A percentile compares a stretch with the other conserved stretches of the same genome.
Evolutionary conservation across 176 grass and related monocot genomes (phyloP).

Genomic region (Triticum urartu): DNA sequence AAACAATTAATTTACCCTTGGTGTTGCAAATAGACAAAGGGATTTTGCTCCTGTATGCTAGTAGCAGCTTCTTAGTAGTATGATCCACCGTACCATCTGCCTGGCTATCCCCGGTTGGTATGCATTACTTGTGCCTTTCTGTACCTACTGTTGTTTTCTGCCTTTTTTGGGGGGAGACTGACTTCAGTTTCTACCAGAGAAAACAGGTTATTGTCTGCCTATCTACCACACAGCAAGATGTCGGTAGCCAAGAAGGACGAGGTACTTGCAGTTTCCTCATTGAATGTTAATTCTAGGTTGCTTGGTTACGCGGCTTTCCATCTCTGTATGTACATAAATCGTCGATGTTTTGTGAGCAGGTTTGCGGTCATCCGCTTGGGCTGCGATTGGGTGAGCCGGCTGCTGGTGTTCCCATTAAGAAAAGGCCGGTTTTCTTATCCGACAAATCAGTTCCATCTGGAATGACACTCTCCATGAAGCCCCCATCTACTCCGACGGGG

Average conservation of each 20-base stretch:
- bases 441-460: conserved; percentile 24
- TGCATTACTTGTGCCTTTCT: conserved; percentile 8
- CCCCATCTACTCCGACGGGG: not conserved
- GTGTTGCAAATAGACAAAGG: not conserved
- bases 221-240: conserved; percentile 26
- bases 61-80: not conserved
- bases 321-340: not conserved
- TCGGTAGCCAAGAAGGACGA: conserved; percentile 50
- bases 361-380: conserved; percentile 27
- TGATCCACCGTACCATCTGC: conserved; percentile 2
- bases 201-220: conserved; percentile 1
- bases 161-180: conserved; percentile 21
- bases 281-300: conserved; percentile 3
- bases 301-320: conserved; percentile 10
- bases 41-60: not conserved
- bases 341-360: conserved; percentile 37
- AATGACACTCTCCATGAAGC: not conserved
- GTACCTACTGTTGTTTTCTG: conserved; percentile 5
- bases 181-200: conserved; percentile 35
- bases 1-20: not conserved
- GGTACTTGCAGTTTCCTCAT: conserved; percentile 35
- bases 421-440: conserved; percentile 37
- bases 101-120: conserved; percentile 7
- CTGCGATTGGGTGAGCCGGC: conserved; percentile 27
- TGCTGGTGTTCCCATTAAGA: conserved; percentile 52